Evolutionary conservation across 2,329 filamentous ascomycete species (phyloP), one percentile per base, ranked within the genome.

Genomic region (Ophiosphaerella narmari): DNA sequence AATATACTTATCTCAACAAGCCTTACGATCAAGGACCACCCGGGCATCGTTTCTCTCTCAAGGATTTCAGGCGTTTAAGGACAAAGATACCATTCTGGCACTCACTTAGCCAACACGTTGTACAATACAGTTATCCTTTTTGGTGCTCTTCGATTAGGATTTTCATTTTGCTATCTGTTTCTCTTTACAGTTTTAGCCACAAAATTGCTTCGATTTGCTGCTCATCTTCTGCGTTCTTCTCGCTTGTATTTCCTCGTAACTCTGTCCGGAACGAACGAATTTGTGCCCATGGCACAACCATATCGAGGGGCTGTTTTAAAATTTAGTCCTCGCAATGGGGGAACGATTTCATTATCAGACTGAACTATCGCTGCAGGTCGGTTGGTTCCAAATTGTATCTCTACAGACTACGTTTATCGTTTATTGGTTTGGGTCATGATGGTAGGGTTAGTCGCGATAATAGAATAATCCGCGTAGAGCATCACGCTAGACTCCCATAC

Each of bases 81-180:
- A 58, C 49, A 42, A 44, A 52, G 54, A 59, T 69, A 65, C 60
- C 63, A 63, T 70, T 70, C 65, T 59, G 65, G 65, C 67, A 60
- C 60, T 70, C 65, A 46, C 63, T 60, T 40, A 43, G 56, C 65
- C 61, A 29, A 57, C 50, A 57, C 50, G 24, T 70, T 70, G 66
- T 71, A 71, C 62, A 47, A 65, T 64, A 67, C 47, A 49, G 18
- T 52, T 49, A 52, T 46, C 31, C 31, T 32, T 52, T 33, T 45
- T 44, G 29, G 16, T 32, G 36, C 16, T 37, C 37, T 31, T 39
- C 13, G 33, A 41, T 33, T 51, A n/a, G 18, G 32, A 29, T 37
- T 42, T 34, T 50, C 32, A 46, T 55, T 39, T 43, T 48, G 23
- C 36, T 9, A 48, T 5, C 18, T 35, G 26, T 5, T 37, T 33